These are phyloP conservation scores for Clavariopsis aquatica DNA, from an alignment of 495 filamentous ascomycete species.

Conservation along the genomic window DNA sequence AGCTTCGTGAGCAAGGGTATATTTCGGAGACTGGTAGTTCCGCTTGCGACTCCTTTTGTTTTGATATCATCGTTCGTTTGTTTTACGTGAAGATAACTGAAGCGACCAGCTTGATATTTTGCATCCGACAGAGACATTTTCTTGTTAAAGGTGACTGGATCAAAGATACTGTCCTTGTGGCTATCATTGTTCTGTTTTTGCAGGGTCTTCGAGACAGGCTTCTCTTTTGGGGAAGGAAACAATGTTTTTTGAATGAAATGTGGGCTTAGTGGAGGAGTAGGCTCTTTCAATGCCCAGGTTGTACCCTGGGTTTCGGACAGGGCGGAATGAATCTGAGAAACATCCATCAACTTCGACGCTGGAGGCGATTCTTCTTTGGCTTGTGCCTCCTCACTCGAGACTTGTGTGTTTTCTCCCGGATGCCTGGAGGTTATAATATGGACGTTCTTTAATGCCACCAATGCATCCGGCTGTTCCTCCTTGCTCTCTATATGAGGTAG, in stretches of 20 bases:
- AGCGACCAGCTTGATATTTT: conserved; percentile 56
- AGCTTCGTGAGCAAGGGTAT: conserved; percentile 24
- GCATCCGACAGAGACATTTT: conserved; percentile 51
- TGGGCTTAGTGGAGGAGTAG: conserved; percentile 55
- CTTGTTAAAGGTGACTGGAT: conserved; percentile 52
- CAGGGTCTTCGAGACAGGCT: conserved; percentile 3
- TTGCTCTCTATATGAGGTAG: background rate
- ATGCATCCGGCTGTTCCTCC: conserved; percentile 24
- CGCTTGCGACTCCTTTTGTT: background rate
- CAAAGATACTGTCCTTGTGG: conserved; percentile 49
- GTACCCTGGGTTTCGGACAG: background rate
- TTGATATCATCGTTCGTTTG: conserved; percentile 2
- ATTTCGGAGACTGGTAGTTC: conserved; percentile 11
- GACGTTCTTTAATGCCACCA: conserved; percentile 23
- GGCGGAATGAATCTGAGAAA: background rate
- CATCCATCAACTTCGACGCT: background rate
- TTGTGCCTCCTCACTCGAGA: background rate
- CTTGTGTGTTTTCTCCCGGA: background rate
- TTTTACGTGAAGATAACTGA: conserved; percentile 45
- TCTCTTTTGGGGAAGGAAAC: conserved; percentile 41
- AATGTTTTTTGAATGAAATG: conserved; percentile 54
- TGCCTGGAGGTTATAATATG: conserved; percentile 6
- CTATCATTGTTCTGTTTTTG: conserved; percentile 24
- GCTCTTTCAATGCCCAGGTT: background rate
- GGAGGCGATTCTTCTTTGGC: background rate